Evolutionary conservation across 345 rosid species (phyloP).

Genomic region (Raphanus sativus): DNA sequence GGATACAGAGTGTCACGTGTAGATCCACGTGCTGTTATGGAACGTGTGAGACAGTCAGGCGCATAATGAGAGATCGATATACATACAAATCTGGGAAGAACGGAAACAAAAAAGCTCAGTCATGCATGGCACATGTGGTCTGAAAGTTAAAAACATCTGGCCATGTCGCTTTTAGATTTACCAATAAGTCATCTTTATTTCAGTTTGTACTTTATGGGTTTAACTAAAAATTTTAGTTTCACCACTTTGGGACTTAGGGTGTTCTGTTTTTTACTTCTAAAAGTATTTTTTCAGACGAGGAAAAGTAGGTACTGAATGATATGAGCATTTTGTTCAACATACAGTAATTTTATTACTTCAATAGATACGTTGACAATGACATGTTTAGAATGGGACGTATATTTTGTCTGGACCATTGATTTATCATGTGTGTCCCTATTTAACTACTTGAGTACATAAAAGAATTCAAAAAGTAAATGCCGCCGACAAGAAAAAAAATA

Average conservation of each 20-base stretch:
- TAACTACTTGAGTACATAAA: background rate
- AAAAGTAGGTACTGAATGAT: background rate
- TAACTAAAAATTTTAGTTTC: background rate
- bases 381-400: background rate
- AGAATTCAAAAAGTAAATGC: background rate
- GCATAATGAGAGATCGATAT: background rate
- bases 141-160: constrained; percentile 27
- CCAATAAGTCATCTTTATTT: background rate
- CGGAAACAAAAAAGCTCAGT: constrained; percentile 22
- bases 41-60: constrained; percentile 29
- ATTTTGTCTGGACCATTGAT: background rate
- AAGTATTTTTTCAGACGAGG: background rate
- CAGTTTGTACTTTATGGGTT: background rate
- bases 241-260: background rate
- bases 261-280: background rate
- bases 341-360: background rate
- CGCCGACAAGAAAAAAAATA: background rate
- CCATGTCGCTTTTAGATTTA: constrained; percentile 16
- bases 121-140: constrained; percentile 38
- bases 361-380: background rate
- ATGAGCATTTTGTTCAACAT: background rate
- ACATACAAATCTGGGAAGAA: background rate
- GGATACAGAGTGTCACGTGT: constrained; percentile 23
- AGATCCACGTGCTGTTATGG: constrained; percentile 26
- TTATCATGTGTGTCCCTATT: background rate